phyloP scores from a whole-genome alignment of 805 yeast genomes.

The Clavispora carvajalis region DNA sequence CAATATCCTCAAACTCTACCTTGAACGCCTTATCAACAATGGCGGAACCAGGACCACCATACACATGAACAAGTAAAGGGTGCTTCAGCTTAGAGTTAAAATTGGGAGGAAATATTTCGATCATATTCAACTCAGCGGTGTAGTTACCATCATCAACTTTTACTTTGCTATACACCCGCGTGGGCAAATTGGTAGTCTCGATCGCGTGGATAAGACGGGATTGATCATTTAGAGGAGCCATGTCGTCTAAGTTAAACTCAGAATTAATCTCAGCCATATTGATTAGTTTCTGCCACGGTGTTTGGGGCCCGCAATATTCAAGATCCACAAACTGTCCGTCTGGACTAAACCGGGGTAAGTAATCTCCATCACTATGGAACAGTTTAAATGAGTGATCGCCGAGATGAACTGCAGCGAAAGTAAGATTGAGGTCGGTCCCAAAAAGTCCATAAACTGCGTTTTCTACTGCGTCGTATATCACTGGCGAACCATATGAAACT shows the following conservation, averaged over 20 bases:
- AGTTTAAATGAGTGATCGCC: slow-evolving; percentile 1
- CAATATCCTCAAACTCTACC: slow-evolving; percentile 54
- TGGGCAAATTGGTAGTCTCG: slow-evolving; percentile 44
- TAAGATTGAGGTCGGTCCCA: slow-evolving; percentile 12
- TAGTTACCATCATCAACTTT: slow-evolving; percentile 28
- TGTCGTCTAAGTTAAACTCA: background rate
- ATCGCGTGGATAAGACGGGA: slow-evolving; percentile 12
- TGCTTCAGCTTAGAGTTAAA: slow-evolving; percentile 44
- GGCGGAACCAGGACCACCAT: slow-evolving; percentile 82
- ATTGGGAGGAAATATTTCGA: slow-evolving; percentile 59
- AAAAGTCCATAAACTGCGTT: slow-evolving; percentile 13
- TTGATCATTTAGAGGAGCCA: slow-evolving; percentile 15
- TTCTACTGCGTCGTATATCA: slow-evolving; percentile 14
- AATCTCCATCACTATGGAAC: slow-evolving; percentile 11
- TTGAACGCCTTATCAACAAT: slow-evolving; percentile 43
- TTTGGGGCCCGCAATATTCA: slow-evolving; percentile 17
- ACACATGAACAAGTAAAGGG: slow-evolving; percentile 63
- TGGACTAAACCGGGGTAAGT: slow-evolving; percentile 14
- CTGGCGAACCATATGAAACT: slow-evolving; percentile 9
- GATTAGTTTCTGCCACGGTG: slow-evolving; percentile 22
- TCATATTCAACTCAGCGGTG: slow-evolving; percentile 39
- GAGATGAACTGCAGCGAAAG: slow-evolving; percentile 6
- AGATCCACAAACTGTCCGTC: slow-evolving; percentile 20
- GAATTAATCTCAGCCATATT: slow-evolving; percentile 15
- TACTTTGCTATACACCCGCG: slow-evolving; percentile 34